Evolutionary conservation across 352 stramenopile genomes (phyloP), one percentile per base, ranked within the genome.

Genomic region (Pseudoperonospora humuli): DNA sequence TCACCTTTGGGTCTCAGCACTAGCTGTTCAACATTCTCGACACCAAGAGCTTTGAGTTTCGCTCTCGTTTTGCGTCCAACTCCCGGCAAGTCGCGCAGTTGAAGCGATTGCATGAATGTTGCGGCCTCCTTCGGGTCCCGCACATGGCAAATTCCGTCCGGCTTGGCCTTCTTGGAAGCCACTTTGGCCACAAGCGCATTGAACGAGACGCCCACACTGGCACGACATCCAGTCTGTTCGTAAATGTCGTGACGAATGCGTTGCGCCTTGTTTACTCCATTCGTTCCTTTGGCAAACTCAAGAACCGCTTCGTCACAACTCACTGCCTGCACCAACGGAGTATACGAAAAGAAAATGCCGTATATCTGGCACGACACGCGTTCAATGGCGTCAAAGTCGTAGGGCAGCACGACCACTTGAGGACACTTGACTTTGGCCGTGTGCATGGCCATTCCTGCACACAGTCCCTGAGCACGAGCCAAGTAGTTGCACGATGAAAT

Each of bases 401-500:
- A 98, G 0, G 85, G 80, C 1, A 98, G 58, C 25, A 98, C 89
- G 24, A 98, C 60, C 3, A 98, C 50, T 25, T 96, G 73, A 3
- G 88, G 84, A 34, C 93, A 98, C 3, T 96, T 53, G 24, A 90
- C 45, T 37, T 95, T 96, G 1, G 95, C 93, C 0, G 50, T 67
- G 18, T 93, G 81, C 67, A 98, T 86, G 58, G 95, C 98, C 89
- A 98, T 97, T 6, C 93, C 86, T 13, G 96, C 96, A 2, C 75
- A 64, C 4, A 98, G 57, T 3, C 94, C 93, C 59, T 84, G 86
- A 0, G 82, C 79, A 11, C 95, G 72, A 10, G 95, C 92, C 33
- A 95, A 51, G 57, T 98, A 98, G 59, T 97, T 98, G 45, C 90
- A 97, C 2, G 89, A 97, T 3, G 90, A 97, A 36, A 98, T 88